Evolutionary conservation across 2,329 filamentous ascomycete genomes (phyloP), one percentile per base, ranked within the genome.

Genomic region (Clarireedia homoeocarpa): DNA sequence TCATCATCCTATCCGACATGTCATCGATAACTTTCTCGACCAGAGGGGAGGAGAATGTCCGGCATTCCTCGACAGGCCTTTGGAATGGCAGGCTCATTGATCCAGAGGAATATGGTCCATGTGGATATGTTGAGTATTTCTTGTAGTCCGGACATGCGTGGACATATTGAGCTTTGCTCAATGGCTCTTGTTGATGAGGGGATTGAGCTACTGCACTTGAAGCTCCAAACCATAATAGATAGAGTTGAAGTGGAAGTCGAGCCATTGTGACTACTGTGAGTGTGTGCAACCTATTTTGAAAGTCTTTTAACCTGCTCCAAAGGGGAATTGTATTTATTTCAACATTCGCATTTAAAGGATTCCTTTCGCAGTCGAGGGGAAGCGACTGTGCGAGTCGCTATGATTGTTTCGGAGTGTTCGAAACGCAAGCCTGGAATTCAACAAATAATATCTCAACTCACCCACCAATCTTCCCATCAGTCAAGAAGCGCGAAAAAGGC

Each of bases 21-120:
- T 96, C 84, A 30, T 83, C 71, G 60, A 99, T 96, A 51, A 96
- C 88, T 66, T 88, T 79, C 71, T 99, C 94, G 47, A 97, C 95
- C 3, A 86, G 79, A 24, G 87, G 82, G 0, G 91, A 96, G 55
- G 84, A 81, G 72, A 97, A 99, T 0, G 91, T 96, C 61, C 94
- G 88, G 71, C 94, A 99, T 69, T 83, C 80, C 55, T 77, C 75
- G 34, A 85, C 82, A 3, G 94, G 94, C 57, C 94, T 81, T 70
- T 99, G 94, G 71, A 83, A 97, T 0, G 94, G 91, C 1, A 99
- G 78, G 52, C 78, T 76, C 66, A 95, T 78, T 4, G 88, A 86
- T 1, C 94, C 94, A 20, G 84, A 76, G 71, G 89, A 96, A 60
- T 86, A 81, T 1, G 94, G 94, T 20, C 77, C 78, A 70, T 91